These are phyloP conservation scores for Dothiorella sarmentorum DNA, from an alignment of 2,329 filamentous ascomycete genomes.

Conservation along the genomic window DNA sequence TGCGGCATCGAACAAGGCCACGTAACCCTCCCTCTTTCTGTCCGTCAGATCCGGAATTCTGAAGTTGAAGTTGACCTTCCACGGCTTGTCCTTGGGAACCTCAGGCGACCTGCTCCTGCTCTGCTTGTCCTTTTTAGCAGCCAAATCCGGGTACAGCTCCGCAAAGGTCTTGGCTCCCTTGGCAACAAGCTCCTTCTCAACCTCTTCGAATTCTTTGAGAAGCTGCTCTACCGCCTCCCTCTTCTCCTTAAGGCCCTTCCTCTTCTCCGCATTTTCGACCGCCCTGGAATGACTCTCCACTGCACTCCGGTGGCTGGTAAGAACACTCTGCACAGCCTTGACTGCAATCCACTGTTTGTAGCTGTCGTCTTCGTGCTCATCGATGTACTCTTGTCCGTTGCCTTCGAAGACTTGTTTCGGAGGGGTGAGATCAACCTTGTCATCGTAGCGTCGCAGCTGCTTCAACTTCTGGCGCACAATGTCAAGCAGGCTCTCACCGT, in stretches of 20 bases:
- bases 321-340: slow-evolving; percentile 39
- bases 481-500: slow-evolving; percentile 57
- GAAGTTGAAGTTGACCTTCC: slow-evolving; percentile 50
- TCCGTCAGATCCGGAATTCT: slow-evolving; percentile 48
- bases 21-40: slow-evolving; percentile 56
- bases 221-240: slow-evolving; percentile 51
- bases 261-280: slow-evolving; percentile 17
- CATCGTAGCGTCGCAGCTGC: slow-evolving; percentile 46
- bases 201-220: slow-evolving; percentile 50
- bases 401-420: slow-evolving; percentile 27
- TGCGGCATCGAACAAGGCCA: slow-evolving; percentile 68
- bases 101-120: background rate
- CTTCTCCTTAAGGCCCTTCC: slow-evolving; percentile 49
- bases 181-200: slow-evolving; percentile 54
- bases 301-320: slow-evolving; percentile 35
- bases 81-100: background rate
- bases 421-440: background rate
- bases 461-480: slow-evolving; percentile 53
- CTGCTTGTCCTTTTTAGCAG: slow-evolving; percentile 18
- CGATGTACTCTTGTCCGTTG: slow-evolving; percentile 32
- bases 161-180: slow-evolving; percentile 64
- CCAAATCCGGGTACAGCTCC: slow-evolving; percentile 55
- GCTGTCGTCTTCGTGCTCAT: slow-evolving; percentile 49
- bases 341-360: slow-evolving; percentile 59
- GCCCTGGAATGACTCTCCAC: slow-evolving; percentile 30